Evolutionary conservation across 495 filamentous ascomycete genomes (phyloP).

Genomic region (Penicillium cosmopolitanum): DNA sequence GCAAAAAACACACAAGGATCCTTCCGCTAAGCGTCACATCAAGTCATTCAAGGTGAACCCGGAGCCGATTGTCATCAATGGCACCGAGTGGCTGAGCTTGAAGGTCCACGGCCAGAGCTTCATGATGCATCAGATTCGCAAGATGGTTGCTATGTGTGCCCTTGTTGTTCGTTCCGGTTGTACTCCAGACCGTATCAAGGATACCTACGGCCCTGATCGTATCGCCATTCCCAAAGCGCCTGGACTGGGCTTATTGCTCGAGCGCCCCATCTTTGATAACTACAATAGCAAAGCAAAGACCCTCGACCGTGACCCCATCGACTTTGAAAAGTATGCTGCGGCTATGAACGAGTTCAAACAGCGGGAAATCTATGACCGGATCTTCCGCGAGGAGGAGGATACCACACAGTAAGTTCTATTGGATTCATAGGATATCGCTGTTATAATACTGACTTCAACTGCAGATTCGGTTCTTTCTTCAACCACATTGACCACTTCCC

Average conservation of each 20-base stretch:
- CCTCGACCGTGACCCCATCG: slow-evolving; percentile 66
- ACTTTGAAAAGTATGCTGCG: slow-evolving; percentile 74
- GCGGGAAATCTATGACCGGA: slow-evolving; percentile 85
- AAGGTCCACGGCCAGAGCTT: slow-evolving; percentile 97
- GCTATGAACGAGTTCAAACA: slow-evolving; percentile 91
- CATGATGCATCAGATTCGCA: slow-evolving; percentile 99
- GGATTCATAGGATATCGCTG: neutral
- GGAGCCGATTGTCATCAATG: slow-evolving; percentile 78
- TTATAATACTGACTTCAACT: neutral
- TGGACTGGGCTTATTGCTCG: slow-evolving; percentile 82
- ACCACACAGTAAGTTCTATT: slow-evolving; percentile 64
- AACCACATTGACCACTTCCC: slow-evolving; percentile 80
- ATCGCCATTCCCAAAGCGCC: slow-evolving; percentile 93
- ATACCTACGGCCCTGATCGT: slow-evolving; percentile 67
- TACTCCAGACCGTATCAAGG: slow-evolving; percentile 62
- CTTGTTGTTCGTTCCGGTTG: slow-evolving; percentile 82
- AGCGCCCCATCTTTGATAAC: slow-evolving; percentile 83
- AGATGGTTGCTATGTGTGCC: slow-evolving; percentile 94
- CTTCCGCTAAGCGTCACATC: slow-evolving; percentile 84
- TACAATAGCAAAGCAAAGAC: slow-evolving; percentile 70
- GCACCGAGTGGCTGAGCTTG: slow-evolving; percentile 92
- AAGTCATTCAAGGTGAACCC: slow-evolving; percentile 78
- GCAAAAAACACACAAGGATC: slow-evolving; percentile 76
- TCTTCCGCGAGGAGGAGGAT: slow-evolving; percentile 86
- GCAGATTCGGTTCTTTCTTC: slow-evolving; percentile 79